These are phyloP conservation scores for Tremellales sp. DNA, from an alignment of 1,284 basidiomycete genomes.

Conservation along the genomic window DNA sequence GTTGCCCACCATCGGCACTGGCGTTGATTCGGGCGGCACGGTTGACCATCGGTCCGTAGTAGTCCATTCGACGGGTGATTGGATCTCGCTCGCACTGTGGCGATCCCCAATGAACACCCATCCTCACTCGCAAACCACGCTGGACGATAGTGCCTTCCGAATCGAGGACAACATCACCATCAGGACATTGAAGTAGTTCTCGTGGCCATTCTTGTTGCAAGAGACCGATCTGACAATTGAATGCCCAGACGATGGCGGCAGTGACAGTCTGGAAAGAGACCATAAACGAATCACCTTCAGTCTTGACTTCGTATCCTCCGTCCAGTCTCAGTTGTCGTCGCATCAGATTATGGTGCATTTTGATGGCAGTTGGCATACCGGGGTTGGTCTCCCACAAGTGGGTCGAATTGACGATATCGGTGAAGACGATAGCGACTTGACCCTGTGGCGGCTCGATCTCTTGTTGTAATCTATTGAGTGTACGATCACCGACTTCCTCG, in stretches of 20 bases:
- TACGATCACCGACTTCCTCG: constrained; percentile 50
- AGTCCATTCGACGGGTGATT: constrained; percentile 95
- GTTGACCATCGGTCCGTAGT: constrained; percentile 91
- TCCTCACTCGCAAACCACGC: constrained; percentile 87
- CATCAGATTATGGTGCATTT: constrained; percentile 82
- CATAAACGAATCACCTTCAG: constrained; percentile 99
- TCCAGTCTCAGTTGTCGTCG: constrained; percentile 83
- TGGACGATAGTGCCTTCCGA: constrained; percentile 67
- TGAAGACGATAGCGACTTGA: constrained; percentile 91
- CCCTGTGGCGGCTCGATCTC: constrained; percentile 87
- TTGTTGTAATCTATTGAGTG: constrained; percentile 60
- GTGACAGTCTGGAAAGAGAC: constrained; percentile 90
- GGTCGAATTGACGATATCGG: constrained; percentile 97
- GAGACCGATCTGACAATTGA: constrained; percentile 81
- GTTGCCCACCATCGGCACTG: constrained; percentile 86
- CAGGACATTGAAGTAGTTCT: constrained; percentile 88
- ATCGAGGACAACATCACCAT: constrained; percentile 79
- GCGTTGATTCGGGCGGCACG: constrained; percentile 81
- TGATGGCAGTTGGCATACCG: constrained; percentile 94
- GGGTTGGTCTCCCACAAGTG: constrained; percentile 95
- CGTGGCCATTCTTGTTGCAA: constrained; percentile 87
- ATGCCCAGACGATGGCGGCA: constrained; percentile 85
- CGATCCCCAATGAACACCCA: constrained; percentile 93
- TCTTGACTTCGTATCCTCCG: constrained; percentile 98
- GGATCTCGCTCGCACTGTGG: constrained; percentile 92